Evolutionary conservation across 768 basidiomycete species (phyloP), one percentile per base, ranked within the genome.

Genomic region (Amanita exitialis): DNA sequence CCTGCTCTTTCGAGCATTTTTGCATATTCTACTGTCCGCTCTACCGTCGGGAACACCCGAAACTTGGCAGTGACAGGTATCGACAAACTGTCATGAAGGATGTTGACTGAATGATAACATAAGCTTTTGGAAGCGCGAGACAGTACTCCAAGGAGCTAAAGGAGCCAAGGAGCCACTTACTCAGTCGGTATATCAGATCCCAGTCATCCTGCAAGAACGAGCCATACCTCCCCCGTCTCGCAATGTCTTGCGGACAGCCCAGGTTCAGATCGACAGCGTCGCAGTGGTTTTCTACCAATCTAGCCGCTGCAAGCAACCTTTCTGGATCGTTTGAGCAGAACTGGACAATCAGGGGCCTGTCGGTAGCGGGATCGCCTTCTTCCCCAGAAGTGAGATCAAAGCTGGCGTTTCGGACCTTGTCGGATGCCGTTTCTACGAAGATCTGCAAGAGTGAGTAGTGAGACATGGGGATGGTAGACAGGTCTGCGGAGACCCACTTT

Each of bases 1-100:
- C 96, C 96, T 0, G 96, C 93, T 0, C 80, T 70, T 68, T 96
- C 93, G 36, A 99, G 80, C 93, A 98, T 96, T 62, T 86, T 79
- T 1, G 96, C 96, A 57, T 99, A 99, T 54, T 82, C 85, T 1
- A 98, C 83, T 0, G 95, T 97, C 67, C 86, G 86, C 59, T 89
- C 86, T 23, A 90, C 64, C 0, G 83, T 82, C 1, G 86, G 79
- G 64, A 94, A 97, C 2, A 95, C 82, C 6, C 96, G 82, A 66
- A 97, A 96, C 62, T 99, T 98, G 41, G 92, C 96, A 0, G 93
- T 96, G 2, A 98, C 92, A 2, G 96, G 96, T n/a, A 96, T 71
- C 1, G 78, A 74, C 5, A 99, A 79, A 57, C 93, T 86, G 32
- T 69, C 65, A 62, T 97, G 94, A 1, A 99, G 73, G 2, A 71